Conservation (phyloP, 768 basidiomycete species). For the Tricholoma sp. region DNA sequence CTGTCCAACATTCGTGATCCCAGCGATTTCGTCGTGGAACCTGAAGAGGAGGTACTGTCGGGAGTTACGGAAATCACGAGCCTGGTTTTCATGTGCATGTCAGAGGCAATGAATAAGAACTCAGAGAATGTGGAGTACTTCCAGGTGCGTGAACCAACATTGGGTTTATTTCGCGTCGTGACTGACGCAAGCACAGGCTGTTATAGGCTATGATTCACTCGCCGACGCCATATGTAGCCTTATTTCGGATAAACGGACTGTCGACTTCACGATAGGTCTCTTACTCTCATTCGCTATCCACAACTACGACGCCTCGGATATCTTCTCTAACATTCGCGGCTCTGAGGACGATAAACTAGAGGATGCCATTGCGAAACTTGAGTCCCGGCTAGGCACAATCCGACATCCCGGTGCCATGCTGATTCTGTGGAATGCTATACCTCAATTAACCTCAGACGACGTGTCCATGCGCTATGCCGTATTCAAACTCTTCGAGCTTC, state of each 20-base stretch:
- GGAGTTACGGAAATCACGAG: conserved; percentile 49
- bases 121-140: conserved; percentile 58
- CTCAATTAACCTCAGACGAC: conserved; percentile 29
- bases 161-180: neutral
- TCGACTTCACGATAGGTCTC: conserved; percentile 58
- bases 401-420: conserved; percentile 55
- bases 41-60: conserved; percentile 30
- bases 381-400: conserved; percentile 44
- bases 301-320: conserved; percentile 52
- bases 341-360: conserved; percentile 33
- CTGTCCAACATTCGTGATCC: conserved; percentile 52
- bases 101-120: conserved; percentile 58
- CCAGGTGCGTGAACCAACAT: conserved; percentile 39
- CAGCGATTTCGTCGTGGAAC: conserved; percentile 26
- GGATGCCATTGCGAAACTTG: conserved; percentile 34
- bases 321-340: conserved; percentile 47
- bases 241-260: conserved; percentile 38
- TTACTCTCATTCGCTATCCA: conserved; percentile 63
- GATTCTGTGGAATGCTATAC: conserved; percentile 51
- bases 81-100: conserved; percentile 59
- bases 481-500: conserved; percentile 58
- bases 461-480: conserved; percentile 44
- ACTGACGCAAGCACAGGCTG: conserved; percentile 27
- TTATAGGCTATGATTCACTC: conserved; percentile 64
- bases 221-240: conserved; percentile 54